phyloP scores from a whole-genome alignment of 148 eudicot species.

The Silene conica region DNA sequence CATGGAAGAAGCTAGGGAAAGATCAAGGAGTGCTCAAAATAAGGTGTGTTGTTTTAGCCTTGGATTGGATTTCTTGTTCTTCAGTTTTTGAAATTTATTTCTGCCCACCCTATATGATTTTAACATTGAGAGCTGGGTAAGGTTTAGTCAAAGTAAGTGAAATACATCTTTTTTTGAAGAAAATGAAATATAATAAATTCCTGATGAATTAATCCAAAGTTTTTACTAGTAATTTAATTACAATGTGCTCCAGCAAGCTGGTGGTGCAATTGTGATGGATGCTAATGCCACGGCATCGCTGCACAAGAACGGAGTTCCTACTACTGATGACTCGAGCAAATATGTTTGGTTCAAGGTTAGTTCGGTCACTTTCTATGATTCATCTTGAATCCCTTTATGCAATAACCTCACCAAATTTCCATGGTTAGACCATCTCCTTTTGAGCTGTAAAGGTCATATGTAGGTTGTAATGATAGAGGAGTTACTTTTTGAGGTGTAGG shows the following conservation, averaged over 20 bases:
- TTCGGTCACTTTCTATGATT: neutral
- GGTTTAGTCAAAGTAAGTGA: neutral
- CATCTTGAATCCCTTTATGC: neutral
- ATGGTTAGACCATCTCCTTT: neutral
- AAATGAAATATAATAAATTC: neutral
- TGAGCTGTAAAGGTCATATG: neutral
- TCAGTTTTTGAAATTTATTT: neutral
- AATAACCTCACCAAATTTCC: neutral
- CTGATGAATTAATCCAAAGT: neutral
- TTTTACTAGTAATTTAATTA: neutral
- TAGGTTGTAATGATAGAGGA: neutral
- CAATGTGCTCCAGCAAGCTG: slow-evolving; percentile 58
- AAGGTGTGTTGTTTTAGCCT: slow-evolving; percentile 43
- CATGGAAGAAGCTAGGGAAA: slow-evolving; percentile 90
- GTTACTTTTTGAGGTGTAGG: neutral
- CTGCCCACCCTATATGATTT: neutral
- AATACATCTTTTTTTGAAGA: too few species aligned
- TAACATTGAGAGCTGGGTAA: neutral
- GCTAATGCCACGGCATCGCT: slow-evolving; percentile 89
- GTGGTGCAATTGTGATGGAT: slow-evolving; percentile 71
- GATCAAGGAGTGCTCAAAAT: slow-evolving; percentile 77
- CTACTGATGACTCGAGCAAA: slow-evolving; percentile 77
- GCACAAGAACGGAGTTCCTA: slow-evolving; percentile 56
- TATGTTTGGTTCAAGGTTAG: slow-evolving; percentile 84
- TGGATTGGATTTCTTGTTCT: neutral